A percentile compares a stretch with the other conserved stretches of the same genome.
These are phyloP conservation scores for Cercospora sojina DNA, from an alignment of 2,329 filamentous ascomycete species.

Conservation along the genomic window DNA sequence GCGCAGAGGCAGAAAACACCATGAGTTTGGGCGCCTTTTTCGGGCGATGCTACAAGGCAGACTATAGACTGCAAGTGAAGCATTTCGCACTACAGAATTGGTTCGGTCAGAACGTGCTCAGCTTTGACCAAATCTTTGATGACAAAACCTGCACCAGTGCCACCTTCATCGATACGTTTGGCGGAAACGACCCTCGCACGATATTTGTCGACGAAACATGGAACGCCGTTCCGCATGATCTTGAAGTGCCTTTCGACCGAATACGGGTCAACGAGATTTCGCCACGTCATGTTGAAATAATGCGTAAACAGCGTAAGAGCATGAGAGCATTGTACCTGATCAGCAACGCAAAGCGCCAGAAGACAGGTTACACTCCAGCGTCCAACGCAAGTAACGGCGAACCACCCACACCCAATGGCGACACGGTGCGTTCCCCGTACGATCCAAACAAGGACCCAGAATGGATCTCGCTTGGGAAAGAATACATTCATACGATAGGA, in stretches of 20 bases:
- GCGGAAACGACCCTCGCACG: slow-evolving; percentile 44
- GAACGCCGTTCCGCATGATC: slow-evolving; percentile 37
- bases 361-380: slow-evolving; percentile 24
- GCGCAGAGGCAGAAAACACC: slow-evolving; percentile 57
- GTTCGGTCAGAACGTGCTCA: slow-evolving; percentile 53
- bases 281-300: slow-evolving; percentile 34
- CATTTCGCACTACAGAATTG: slow-evolving; percentile 58
- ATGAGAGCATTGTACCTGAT: slow-evolving; percentile 48
- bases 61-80: slow-evolving; percentile 49
- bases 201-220: slow-evolving; percentile 59
- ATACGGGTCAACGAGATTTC: slow-evolving; percentile 34
- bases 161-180: slow-evolving; percentile 56
- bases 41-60: slow-evolving; percentile 52
- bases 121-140: slow-evolving; percentile 49
- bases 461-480: slow-evolving; percentile 40
- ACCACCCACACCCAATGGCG: slow-evolving; percentile 29
- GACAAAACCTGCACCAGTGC: slow-evolving; percentile 46
- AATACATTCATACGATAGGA: slow-evolving; percentile 54
- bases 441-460: slow-evolving; percentile 20
- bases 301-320: slow-evolving; percentile 31
- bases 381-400: slow-evolving; percentile 6
- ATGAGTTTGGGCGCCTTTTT: slow-evolving; percentile 57
- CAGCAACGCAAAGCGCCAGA: slow-evolving; percentile 35
- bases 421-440: slow-evolving; percentile 5
- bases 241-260: slow-evolving; percentile 19